Conservation (phyloP, 306 rosid genomes). For the Hylodesmum podocarpum region DNA sequence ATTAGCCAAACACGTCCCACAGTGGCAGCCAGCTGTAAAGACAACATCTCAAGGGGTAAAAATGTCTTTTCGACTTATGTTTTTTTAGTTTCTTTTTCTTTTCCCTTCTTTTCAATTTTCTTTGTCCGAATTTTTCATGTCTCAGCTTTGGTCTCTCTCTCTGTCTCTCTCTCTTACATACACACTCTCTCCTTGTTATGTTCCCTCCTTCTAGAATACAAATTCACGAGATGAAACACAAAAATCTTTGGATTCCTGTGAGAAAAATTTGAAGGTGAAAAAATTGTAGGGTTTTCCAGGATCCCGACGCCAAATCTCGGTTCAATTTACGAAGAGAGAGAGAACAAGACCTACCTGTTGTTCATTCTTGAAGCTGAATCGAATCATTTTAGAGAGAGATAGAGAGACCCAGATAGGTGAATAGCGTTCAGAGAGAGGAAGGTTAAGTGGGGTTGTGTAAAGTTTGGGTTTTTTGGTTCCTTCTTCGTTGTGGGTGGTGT, state of each 20-base stretch:
- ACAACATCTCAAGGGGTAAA: background rate
- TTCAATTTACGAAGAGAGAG: conserved; percentile 2
- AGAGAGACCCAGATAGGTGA: background rate
- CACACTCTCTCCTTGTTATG: conserved; percentile 4
- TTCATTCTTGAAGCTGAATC: conserved; percentile 28
- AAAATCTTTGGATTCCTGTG: background rate
- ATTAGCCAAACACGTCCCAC: conserved; percentile 6
- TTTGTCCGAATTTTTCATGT: background rate
- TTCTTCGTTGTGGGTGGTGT: background rate
- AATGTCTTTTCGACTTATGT: background rate
- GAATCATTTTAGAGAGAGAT: background rate
- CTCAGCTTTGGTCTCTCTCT: background rate
- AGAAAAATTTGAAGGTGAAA: conserved; percentile 12
- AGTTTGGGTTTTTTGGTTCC: conserved; percentile 20
- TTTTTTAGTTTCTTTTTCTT: background rate
- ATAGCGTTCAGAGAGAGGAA: conserved; percentile 30
- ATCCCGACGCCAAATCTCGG: conserved; percentile 40
- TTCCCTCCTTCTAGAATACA: conserved; percentile 32
- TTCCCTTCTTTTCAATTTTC: background rate
- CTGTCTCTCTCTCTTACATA: background rate
- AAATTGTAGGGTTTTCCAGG: conserved; percentile 28
- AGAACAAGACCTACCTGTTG: background rate
- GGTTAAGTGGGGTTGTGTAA: conserved; percentile 33
- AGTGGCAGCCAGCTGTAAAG: conserved; percentile 40
- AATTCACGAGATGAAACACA: background rate